These are phyloP conservation scores for Penicillium odoratum DNA, from an alignment of 495 filamentous ascomycete species.

Conservation along the genomic window DNA sequence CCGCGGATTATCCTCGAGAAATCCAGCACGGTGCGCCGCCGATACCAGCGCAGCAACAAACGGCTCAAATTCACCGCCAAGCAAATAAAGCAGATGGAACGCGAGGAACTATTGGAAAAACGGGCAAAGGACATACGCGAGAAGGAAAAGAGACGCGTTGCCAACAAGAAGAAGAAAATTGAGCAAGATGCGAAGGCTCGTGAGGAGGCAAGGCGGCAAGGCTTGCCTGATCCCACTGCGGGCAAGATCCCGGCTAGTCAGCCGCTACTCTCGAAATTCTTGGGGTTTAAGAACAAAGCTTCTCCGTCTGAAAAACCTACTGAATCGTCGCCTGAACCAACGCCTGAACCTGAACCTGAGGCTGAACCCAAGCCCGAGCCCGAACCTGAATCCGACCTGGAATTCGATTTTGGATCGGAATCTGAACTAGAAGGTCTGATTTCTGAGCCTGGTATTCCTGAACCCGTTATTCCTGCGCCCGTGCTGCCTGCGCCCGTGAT, in stretches of 20 bases:
- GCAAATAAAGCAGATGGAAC: slow-evolving; percentile 45
- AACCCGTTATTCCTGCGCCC: no score
- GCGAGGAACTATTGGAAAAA: slow-evolving; percentile 41
- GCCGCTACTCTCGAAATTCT: slow-evolving; percentile 45
- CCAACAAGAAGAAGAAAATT: slow-evolving; percentile 45
- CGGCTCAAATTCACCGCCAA: slow-evolving; percentile 42
- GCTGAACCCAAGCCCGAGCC: neutral
- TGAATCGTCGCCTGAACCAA: neutral
- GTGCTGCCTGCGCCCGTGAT: no score
- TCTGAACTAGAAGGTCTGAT: no score
- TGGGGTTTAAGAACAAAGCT: slow-evolving; percentile 17
- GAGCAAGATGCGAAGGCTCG: slow-evolving; percentile 45
- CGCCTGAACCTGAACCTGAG: neutral
- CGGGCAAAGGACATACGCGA: slow-evolving; percentile 46
- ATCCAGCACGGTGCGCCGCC: slow-evolving; percentile 44
- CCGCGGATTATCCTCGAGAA: slow-evolving; percentile 47
- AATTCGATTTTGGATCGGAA: no score
- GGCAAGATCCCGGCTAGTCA: slow-evolving; percentile 48
- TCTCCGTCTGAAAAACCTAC: neutral
- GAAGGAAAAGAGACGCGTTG: slow-evolving; percentile 38
- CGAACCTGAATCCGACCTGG: no score
- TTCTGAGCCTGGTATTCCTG: no score
- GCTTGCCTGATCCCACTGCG: slow-evolving; percentile 45
- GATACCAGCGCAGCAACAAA: slow-evolving; percentile 51
- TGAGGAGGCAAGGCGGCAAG: slow-evolving; percentile 43